These are phyloP conservation scores for Pseudogymnoascus sp. DNA, from an alignment of 2,329 filamentous ascomycete genomes.

Conservation along the genomic window DNA sequence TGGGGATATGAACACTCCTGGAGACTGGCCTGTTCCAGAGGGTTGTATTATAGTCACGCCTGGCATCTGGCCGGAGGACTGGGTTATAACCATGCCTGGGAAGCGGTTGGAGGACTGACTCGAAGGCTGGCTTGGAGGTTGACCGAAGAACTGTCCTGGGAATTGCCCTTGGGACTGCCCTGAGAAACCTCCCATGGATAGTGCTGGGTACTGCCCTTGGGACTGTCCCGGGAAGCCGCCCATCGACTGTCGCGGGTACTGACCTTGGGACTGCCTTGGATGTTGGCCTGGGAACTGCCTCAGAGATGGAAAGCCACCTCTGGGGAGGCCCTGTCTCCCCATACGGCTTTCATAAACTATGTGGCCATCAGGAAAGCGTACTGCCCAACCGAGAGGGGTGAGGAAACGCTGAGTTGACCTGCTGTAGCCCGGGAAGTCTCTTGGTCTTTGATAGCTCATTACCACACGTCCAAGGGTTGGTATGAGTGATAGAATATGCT, in stretches of 20 bases:
- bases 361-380: background rate
- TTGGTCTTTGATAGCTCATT: background rate
- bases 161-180: background rate
- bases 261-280: background rate
- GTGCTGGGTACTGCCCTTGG: background rate
- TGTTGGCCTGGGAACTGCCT: background rate
- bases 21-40: background rate
- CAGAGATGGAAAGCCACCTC: background rate
- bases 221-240: background rate
- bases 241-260: background rate
- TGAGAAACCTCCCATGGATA: background rate
- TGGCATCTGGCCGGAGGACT: background rate
- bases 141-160: background rate
- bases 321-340: background rate
- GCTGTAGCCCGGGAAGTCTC: background rate
- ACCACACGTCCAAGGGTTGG: background rate
- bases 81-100: background rate
- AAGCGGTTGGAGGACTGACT: background rate
- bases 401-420: background rate
- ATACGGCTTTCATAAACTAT: background rate
- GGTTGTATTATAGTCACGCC: background rate
- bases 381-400: conserved; percentile 3
- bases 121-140: background rate
- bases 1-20: background rate
- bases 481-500: background rate